Base-by-base conservation (phyloP, 23 red algal species). In the Gracilaria caudata region DNA sequence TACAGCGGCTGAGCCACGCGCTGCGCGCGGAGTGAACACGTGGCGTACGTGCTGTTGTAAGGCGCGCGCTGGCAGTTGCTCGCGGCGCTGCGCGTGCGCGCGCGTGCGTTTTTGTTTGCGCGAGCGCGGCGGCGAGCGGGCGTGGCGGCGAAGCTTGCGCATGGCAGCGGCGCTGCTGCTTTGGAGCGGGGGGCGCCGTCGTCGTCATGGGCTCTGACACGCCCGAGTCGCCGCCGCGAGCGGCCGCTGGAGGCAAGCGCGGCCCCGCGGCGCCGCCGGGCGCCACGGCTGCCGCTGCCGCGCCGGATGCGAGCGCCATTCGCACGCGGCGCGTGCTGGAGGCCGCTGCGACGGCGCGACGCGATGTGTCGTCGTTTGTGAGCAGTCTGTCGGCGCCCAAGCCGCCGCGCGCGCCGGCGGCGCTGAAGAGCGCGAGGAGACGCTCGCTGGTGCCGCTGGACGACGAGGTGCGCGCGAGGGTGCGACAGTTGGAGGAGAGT, bases 381-480 rank as follows among this genome's bases (percentile, higher is more conserved):
- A 58, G 38, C 53, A 51, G 28, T 2, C 28, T 86, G 13, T 47
- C 51, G 21, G 44, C 66, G 38, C 53, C 65, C 44, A 54, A 60
- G 34, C 82, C 82, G 43, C 82, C 82, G 38, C 79, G 79, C 79
- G 79, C 79, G 51, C 79, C 79, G 10, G 61, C 61, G 30, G 61
- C 70, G 39, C 16, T 14, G 0, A 75, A 75, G 46, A 61, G 30
- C 64, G 63, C 82, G 8, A 49, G 86, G 16, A 21, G 86, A 0
- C 73, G 53, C 40, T 43, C 86, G 56, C 86, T 89, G 28, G 44
- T 89, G 21, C 86, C 86, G 36, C 36, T 44, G 20, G 66, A n/a
- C 36, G 82, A 70, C 47, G 40, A 49, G 26, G 40, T 72, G 26
- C 56, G 64, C 40, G 26, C 66, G 6, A 14, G 82, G 11, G 19